Evolutionary conservation across 768 basidiomycete species (phyloP).

Genomic region (Neoboletus brunneissimus): DNA sequence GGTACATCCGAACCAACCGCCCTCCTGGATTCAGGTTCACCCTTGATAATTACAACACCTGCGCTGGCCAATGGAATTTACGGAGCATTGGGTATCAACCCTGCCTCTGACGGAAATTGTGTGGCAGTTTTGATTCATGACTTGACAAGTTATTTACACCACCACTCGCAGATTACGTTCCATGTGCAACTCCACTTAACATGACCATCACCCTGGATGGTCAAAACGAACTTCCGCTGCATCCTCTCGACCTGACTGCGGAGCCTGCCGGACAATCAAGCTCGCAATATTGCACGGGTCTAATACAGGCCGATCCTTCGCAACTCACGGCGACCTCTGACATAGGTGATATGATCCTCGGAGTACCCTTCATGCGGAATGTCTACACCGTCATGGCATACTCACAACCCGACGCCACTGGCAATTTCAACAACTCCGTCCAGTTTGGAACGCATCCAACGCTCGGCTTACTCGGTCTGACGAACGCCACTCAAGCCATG

Average conservation of each 20-base stretch:
- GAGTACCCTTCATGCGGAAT: slow-evolving; percentile 75
- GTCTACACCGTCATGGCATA: slow-evolving; percentile 78
- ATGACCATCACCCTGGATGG: slow-evolving; percentile 64
- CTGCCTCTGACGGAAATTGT: slow-evolving; percentile 64
- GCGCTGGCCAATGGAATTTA: slow-evolving; percentile 72
- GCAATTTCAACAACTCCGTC: slow-evolving; percentile 39
- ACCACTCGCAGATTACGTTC: slow-evolving; percentile 59
- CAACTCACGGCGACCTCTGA: slow-evolving; percentile 36
- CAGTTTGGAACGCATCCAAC: slow-evolving; percentile 34
- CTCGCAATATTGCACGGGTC: slow-evolving; percentile 53
- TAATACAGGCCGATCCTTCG: slow-evolving; percentile 58
- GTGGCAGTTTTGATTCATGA: slow-evolving; percentile 24
- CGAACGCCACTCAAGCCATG: slow-evolving; percentile 58
- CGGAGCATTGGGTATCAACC: slow-evolving; percentile 63
- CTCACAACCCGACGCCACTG: slow-evolving; percentile 42
- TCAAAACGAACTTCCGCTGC: slow-evolving; percentile 55
- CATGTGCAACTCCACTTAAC: slow-evolving; percentile 69
- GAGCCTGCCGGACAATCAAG: slow-evolving; percentile 42
- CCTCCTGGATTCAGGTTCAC: slow-evolving; percentile 71
- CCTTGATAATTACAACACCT: slow-evolving; percentile 60
- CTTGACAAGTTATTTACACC: slow-evolving; percentile 5
- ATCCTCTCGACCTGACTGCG: slow-evolving; percentile 71
- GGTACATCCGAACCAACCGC: slow-evolving; percentile 54
- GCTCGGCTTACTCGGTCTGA: slow-evolving; percentile 63
- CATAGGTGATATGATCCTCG: slow-evolving; percentile 71